These are phyloP conservation scores for Solanum chaucha DNA, from an alignment of 257 asterid genomes.

Conservation along the genomic window DNA sequence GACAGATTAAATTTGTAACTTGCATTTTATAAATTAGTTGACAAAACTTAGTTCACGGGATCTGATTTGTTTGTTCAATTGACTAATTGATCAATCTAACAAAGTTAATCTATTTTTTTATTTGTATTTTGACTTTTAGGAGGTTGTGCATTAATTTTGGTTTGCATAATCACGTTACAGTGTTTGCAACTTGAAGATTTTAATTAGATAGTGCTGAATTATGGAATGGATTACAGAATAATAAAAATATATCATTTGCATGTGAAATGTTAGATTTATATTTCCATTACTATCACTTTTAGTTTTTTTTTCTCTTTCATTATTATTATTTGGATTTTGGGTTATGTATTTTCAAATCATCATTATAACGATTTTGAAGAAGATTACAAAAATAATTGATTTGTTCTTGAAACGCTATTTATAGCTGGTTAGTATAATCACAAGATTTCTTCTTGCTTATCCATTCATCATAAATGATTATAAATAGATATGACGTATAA, in stretches of 20 bases:
- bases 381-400: neutral
- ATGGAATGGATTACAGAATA: neutral
- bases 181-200: neutral
- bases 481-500: neutral
- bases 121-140: neutral
- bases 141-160: neutral
- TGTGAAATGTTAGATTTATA: neutral
- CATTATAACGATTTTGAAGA: neutral
- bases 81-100: neutral
- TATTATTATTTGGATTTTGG: neutral
- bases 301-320: neutral
- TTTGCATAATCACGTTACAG: neutral
- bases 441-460: neutral
- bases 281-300: neutral
- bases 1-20: neutral
- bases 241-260: neutral
- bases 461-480: neutral
- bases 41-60: neutral
- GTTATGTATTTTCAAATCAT: neutral
- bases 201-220: neutral
- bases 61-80: neutral
- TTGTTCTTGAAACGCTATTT: neutral
- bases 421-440: neutral
- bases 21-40: neutral
- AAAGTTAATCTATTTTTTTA: neutral